Conservation (phyloP, 768 basidiomycete genomes). For the Hortiboletus flavorubellus region DNA sequence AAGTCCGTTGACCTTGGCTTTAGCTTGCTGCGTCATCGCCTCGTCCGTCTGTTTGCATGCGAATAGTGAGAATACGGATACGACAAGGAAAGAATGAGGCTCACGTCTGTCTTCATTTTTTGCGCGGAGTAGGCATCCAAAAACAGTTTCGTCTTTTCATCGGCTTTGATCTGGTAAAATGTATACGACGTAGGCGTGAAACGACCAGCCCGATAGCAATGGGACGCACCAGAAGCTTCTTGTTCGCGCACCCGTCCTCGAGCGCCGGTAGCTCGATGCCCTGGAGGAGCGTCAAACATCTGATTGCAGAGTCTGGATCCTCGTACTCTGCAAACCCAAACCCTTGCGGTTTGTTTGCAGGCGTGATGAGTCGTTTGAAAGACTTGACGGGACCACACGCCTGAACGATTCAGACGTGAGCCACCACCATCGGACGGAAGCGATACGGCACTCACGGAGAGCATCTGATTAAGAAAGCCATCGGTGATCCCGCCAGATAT, state of each 20-base stretch:
- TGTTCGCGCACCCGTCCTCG: conserved; percentile 57
- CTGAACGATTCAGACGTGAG: conserved; percentile 37
- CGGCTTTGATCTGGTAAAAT: conserved; percentile 76
- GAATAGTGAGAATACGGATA: background rate
- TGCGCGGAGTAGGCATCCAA: conserved; percentile 82
- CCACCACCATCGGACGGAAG: background rate
- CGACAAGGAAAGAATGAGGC: conserved; percentile 25
- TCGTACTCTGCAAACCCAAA: conserved; percentile 98
- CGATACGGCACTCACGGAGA: conserved; percentile 53
- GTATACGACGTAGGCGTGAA: conserved; percentile 41
- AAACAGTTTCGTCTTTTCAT: conserved; percentile 89
- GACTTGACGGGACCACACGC: conserved; percentile 87
- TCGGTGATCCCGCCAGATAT: conserved; percentile 94
- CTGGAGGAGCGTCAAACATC: conserved; percentile 67
- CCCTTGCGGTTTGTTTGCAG: conserved; percentile 90
- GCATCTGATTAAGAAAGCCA: conserved; percentile 69
- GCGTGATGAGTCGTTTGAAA: conserved; percentile 90
- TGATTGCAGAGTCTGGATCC: conserved; percentile 86
- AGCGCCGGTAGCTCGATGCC: conserved; percentile 60
- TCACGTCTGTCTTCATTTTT: conserved; percentile 78
- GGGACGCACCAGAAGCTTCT: conserved; percentile 65
- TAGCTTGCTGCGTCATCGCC: conserved; percentile 56
- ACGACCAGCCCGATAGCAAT: background rate
- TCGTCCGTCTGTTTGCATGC: conserved; percentile 60
- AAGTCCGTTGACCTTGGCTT: conserved; percentile 58